Evolutionary conservation across 768 basidiomycete genomes (phyloP).

Genomic region (Boletus patriciae): DNA sequence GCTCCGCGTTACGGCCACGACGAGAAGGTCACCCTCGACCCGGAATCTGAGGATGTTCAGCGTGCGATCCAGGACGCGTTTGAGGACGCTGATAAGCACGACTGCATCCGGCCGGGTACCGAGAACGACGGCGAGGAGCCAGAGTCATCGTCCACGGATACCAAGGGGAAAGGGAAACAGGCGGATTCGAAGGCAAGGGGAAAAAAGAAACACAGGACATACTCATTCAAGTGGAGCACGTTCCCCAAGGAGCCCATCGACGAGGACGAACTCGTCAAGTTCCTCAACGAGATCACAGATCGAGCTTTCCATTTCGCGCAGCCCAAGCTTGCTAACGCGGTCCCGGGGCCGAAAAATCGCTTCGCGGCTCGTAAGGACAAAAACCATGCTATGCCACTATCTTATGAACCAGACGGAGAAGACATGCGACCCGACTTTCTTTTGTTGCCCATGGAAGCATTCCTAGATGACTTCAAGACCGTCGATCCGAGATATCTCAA

Average conservation of each 20-base stretch:
- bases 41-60: background rate
- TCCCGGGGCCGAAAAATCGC: background rate
- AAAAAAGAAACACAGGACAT: background rate
- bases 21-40: background rate
- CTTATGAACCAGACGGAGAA: background rate
- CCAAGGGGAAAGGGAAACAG: background rate
- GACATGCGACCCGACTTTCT: conserved; percentile 12
- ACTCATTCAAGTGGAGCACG: background rate
- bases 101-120: background rate
- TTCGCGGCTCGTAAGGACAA: background rate
- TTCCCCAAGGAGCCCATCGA: background rate
- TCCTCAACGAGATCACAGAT: conserved; percentile 9
- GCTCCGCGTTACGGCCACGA: background rate
- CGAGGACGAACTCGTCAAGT: background rate
- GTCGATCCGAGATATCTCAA: background rate
- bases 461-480: background rate
- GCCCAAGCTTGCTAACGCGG: background rate
- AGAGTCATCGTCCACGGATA: too few species aligned
- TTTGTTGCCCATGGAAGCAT: conserved; percentile 15
- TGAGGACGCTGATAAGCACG: background rate
- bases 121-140: background rate
- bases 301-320: background rate
- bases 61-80: background rate
- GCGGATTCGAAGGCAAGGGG: background rate
- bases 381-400: background rate